Base-by-base conservation (phyloP, 495 filamentous ascomycete genomes). In the Penicillium tannophilum region DNA sequence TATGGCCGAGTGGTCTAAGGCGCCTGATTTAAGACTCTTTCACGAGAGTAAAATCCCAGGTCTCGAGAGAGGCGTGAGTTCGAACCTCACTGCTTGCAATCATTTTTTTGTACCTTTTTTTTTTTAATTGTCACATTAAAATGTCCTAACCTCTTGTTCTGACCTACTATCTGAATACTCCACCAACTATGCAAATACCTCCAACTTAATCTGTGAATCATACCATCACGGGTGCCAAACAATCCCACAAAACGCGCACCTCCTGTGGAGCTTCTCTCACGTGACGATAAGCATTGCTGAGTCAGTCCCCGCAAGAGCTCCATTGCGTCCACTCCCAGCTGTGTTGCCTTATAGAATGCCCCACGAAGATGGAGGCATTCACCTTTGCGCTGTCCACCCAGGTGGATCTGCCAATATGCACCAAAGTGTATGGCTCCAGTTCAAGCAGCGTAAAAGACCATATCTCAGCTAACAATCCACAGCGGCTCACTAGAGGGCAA, bases 401-500 rank as follows among this genome's bases (percentile, higher is more conserved):
- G 68, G 81, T 97, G 56, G 80, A 91, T 63, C 83, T 90, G 59
- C 84, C 88, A 16, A 83, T 97, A 53, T 87, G 86, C 73, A 85
- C 98, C 57, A 91, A 90, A 76, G 91, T 97, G 92, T 90, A 72
- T 65, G 80, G 73, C 52, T 41, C 42, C 1, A 12, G 36, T 58
- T 56, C 19, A 17, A 33, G 19, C 45, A 52, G 17, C 49, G 7
- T 66, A 39, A 11, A 9, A 54, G 20, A 6, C 14, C 23, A 11
- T 65, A 44, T 19, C 17, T 24, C 39, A 35, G 58, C 72, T 36
- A 70, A 51, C 56, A 55, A 33, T 20, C 28, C 26, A 17, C 67
- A 93, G 91, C 72, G 90, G 91, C 60, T 86, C 87, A 55, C 79
- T 98, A 49, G 95, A 98, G 69, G 94, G 94, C 30, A 86, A 90